Percentiles rank a stretch among this genome's conserved stretches.
Evolutionary conservation across 345 rosid genomes (phyloP).

Genomic region (Eucalyptus curtisii): DNA sequence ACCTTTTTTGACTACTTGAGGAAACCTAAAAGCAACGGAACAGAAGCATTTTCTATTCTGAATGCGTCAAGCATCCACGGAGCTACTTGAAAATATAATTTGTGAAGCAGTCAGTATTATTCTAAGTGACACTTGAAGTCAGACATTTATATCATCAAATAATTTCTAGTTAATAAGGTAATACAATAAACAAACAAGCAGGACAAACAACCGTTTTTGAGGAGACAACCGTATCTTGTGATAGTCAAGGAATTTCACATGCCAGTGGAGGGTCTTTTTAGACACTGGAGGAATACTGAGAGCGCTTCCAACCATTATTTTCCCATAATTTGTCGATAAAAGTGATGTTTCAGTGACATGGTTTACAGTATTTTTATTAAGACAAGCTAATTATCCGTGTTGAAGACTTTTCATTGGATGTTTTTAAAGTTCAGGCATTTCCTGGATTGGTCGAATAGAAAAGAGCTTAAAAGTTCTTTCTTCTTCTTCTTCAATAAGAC

Average conservation of each 20-base stretch:
- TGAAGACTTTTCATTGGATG: background rate
- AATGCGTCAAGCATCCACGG: background rate
- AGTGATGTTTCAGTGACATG: background rate
- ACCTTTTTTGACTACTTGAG: background rate
- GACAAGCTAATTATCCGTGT: background rate
- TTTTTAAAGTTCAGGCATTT: background rate
- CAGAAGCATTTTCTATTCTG: background rate
- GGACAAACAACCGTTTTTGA: background rate
- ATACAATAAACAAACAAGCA: no score
- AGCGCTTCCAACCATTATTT: background rate
- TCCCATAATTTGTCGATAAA: background rate
- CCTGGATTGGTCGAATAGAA: background rate
- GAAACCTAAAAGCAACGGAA: background rate
- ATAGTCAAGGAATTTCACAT: background rate
- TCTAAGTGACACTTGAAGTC: background rate
- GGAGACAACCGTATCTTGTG: background rate
- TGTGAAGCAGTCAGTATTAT: background rate
- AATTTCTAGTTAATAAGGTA: no score
- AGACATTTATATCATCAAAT: no score
- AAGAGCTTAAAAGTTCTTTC: background rate
- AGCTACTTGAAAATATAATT: background rate
- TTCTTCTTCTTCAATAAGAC: background rate
- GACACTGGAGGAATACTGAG: background rate
- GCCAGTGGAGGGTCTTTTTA: background rate
- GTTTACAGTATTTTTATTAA: background rate